Conservation (phyloP, 345 rosid genomes). For the Brassica rapa region DNA sequence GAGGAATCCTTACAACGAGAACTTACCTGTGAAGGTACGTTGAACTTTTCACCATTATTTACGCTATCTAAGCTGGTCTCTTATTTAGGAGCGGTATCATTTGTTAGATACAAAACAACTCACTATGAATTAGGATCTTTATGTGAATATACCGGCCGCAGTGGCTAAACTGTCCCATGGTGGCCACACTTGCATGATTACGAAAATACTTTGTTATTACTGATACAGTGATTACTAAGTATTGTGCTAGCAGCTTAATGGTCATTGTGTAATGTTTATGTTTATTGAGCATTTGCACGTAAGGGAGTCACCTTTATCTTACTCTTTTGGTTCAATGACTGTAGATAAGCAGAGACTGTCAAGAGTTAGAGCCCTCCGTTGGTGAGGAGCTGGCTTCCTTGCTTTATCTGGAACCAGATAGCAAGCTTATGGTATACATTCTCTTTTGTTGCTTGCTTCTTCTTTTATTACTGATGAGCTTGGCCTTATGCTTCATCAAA, state of each 20-base stretch:
- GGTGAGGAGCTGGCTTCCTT: slow-evolving; percentile 95
- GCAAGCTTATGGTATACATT: slow-evolving; percentile 91
- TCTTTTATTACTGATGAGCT: background rate
- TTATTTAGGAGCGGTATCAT: background rate
- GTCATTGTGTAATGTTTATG: slow-evolving; percentile 22
- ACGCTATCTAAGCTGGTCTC: slow-evolving; percentile 10
- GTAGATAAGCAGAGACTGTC: slow-evolving; percentile 99
- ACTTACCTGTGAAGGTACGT: slow-evolving; percentile 94
- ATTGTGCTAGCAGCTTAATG: background rate
- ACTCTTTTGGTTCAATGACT: slow-evolving; percentile 30
- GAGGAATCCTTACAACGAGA: slow-evolving; percentile 96
- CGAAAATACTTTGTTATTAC: slow-evolving; percentile 13
- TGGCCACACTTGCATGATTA: slow-evolving; percentile 3
- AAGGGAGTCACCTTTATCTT: slow-evolving; percentile 22
- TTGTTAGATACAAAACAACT: slow-evolving; percentile 12
- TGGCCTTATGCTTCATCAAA: background rate
- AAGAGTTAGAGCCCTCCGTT: slow-evolving; percentile 87
- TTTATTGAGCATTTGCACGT: background rate
- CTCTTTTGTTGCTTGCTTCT: slow-evolving; percentile 10
- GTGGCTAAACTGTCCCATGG: slow-evolving; percentile 8
- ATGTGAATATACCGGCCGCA: background rate
- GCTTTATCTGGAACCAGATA: slow-evolving; percentile 95
- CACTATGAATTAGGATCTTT: background rate
- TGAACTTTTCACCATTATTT: slow-evolving; percentile 15
- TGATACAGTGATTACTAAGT: background rate